Evolutionary conservation across 1,284 basidiomycete species (phyloP).

Genomic region (Cryptococcus jaspeensis): DNA sequence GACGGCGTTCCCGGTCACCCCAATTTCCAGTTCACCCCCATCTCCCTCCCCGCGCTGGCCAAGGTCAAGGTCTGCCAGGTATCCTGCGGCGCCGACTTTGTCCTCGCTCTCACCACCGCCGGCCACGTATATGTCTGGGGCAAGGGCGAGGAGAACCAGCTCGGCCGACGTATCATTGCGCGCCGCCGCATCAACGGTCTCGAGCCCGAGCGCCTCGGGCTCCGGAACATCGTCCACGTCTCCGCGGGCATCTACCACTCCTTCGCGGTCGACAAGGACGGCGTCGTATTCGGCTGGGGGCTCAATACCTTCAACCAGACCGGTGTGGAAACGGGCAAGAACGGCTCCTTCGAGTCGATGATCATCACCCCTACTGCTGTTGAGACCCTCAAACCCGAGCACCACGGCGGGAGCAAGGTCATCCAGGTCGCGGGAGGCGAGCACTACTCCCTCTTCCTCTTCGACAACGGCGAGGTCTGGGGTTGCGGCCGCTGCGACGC

Average conservation of each 20-base stretch:
- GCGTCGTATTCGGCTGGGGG: slow-evolving; percentile 87
- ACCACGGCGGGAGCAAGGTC: slow-evolving; percentile 67
- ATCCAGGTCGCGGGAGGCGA: slow-evolving; percentile 63
- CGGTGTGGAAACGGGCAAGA: slow-evolving; percentile 48
- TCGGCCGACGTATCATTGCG: slow-evolving; percentile 79
- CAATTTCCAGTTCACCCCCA: slow-evolving; percentile 53
- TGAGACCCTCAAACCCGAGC: slow-evolving; percentile 62
- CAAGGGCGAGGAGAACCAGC: slow-evolving; percentile 79
- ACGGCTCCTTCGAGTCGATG: slow-evolving; percentile 42
- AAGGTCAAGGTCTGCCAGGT: slow-evolving; percentile 67
- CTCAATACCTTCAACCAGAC: slow-evolving; percentile 75
- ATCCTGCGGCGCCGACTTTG: slow-evolving; percentile 79
- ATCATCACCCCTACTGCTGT: slow-evolving; percentile 71
- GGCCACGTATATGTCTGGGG: slow-evolving; percentile 78
- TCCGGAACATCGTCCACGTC: slow-evolving; percentile 72
- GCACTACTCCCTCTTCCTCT: slow-evolving; percentile 84
- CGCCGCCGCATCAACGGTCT: slow-evolving; percentile 75
- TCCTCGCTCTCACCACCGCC: slow-evolving; percentile 78
- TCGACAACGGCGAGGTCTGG: slow-evolving; percentile 77
- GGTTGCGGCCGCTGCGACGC: slow-evolving; percentile 76
- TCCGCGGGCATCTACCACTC: slow-evolving; percentile 82
- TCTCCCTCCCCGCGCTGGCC: slow-evolving; percentile 50
- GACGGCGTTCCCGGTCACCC: slow-evolving; percentile 58
- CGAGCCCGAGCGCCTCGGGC: slow-evolving; percentile 70
- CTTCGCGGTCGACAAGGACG: slow-evolving; percentile 80